A percentile compares a stretch with the other conserved stretches of the same genome.
Evolutionary conservation across 192 early-diverging fungal genomes (phyloP).

Genomic region (Spinellus fusiger): DNA sequence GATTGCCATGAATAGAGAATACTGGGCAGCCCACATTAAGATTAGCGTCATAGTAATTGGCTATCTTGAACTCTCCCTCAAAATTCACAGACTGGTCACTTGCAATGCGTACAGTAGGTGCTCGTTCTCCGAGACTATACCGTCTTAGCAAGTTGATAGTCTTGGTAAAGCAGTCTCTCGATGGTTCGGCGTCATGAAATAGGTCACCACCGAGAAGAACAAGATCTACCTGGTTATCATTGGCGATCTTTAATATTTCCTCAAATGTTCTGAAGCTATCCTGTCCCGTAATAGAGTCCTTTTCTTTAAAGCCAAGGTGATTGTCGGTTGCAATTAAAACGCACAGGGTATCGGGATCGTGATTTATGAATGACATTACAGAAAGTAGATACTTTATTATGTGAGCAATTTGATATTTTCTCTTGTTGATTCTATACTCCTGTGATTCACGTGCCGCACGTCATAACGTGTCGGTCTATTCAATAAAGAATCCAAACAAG

Average conservation of each 20-base stretch:
- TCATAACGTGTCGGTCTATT: too few species aligned
- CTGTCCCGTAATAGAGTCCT: constrained; percentile 76
- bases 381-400: too few species aligned
- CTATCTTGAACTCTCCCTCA: constrained; percentile 53
- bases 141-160: constrained; percentile 64
- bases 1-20: constrained; percentile 96
- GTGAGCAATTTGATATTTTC: too few species aligned
- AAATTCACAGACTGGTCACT: constrained; percentile 73
- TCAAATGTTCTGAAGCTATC: constrained; percentile 85
- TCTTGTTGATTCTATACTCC: too few species aligned
- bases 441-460: too few species aligned
- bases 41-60: constrained; percentile 87
- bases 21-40: constrained; percentile 80
- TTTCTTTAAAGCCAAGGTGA: constrained; percentile 89
- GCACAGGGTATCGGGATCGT: constrained; percentile 31
- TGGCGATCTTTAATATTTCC: constrained; percentile 82
- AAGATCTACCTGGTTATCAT: constrained; percentile 73
- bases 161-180: constrained; percentile 64
- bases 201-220: constrained; percentile 91
- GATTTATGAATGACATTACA: neutral
- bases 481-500: too few species aligned
- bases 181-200: constrained; percentile 94
- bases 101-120: constrained; percentile 65
- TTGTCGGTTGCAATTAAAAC: constrained; percentile 92
- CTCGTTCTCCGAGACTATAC: constrained; percentile 62